A percentile compares a stretch with the other conserved stretches of the same genome.
These are phyloP conservation scores for Allium sativum DNA, from an alignment of 106 monocot species.

Conservation along the genomic window DNA sequence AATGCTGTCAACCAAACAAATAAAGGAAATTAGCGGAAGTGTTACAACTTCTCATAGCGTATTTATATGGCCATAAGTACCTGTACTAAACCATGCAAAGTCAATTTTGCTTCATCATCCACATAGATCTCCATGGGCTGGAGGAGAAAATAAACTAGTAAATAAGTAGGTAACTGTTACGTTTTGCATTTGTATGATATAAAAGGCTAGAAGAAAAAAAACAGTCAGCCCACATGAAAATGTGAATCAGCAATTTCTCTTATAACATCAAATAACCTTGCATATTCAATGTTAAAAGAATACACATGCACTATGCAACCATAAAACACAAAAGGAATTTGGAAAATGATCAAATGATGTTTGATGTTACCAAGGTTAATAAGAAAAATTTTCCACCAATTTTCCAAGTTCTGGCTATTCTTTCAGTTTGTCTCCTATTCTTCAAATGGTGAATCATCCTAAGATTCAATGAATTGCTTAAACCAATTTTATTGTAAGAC, in stretches of 20 bases:
- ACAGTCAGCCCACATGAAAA: neutral
- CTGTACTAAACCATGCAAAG: constrained; percentile 96
- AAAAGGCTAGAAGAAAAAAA: neutral
- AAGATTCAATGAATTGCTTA: too few species aligned
- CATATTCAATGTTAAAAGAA: too few species aligned
- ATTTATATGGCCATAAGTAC: constrained; percentile 16
- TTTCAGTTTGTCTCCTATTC: too few species aligned
- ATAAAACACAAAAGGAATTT: too few species aligned
- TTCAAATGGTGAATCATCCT: too few species aligned
- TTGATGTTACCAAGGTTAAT: too few species aligned
- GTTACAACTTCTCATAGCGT: neutral
- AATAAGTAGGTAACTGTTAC: constrained; percentile 28
- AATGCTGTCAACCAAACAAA: constrained; percentile 51
- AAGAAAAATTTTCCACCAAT: too few species aligned
- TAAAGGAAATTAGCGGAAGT: neutral
- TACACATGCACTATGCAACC: too few species aligned
- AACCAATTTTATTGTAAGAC: too few species aligned
- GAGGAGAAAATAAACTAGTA: constrained; percentile 60
- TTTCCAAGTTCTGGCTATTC: too few species aligned
- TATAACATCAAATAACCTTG: too few species aligned
- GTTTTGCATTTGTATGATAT: constrained; percentile 16
- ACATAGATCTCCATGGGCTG: constrained; percentile 99
- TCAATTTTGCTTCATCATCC: constrained; percentile 95
- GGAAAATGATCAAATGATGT: too few species aligned
- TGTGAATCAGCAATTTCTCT: neutral